Percentiles rank a stretch among this genome's conserved stretches.
phyloP scores from a whole-genome alignment of 169 alveolate genomes.

The Eimeria nieschulzi region DNA sequence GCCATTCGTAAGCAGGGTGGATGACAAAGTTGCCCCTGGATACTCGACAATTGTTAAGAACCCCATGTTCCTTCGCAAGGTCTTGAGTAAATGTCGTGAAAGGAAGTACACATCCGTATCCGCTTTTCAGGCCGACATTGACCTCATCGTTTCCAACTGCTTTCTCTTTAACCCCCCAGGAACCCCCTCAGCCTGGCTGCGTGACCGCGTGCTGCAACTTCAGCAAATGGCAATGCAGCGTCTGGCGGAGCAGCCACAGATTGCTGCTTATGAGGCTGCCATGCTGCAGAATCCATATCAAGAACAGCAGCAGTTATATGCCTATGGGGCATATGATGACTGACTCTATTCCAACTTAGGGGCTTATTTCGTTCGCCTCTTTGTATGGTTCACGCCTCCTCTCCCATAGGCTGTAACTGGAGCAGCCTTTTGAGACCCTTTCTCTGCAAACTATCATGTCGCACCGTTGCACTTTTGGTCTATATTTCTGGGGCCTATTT shows the following conservation, averaged over 20 bases:
- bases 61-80: constrained; percentile 88
- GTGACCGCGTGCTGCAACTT: constrained; percentile 70
- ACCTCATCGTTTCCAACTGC: constrained; percentile 86
- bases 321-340: constrained; percentile 14
- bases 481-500: too few species aligned
- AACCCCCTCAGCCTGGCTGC: constrained; percentile 74
- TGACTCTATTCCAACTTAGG: not conserved
- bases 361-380: not conserved
- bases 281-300: constrained; percentile 31
- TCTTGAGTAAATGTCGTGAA: constrained; percentile 83
- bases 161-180: constrained; percentile 83
- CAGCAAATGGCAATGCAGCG: constrained; percentile 55
- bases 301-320: constrained; percentile 21
- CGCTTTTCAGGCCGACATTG: constrained; percentile 83
- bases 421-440: not conserved
- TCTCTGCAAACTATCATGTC: not conserved
- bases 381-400: not conserved
- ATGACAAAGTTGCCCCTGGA: constrained; percentile 88
- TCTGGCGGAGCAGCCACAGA: constrained; percentile 56
- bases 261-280: constrained; percentile 42
- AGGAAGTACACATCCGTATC: constrained; percentile 81
- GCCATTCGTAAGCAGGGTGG: constrained; percentile 85
- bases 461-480: not conserved
- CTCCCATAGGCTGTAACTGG: too few species aligned
- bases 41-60: constrained; percentile 84